Conservation (phyloP, 257 asterid genomes). For the Nicotiana paniculata region DNA sequence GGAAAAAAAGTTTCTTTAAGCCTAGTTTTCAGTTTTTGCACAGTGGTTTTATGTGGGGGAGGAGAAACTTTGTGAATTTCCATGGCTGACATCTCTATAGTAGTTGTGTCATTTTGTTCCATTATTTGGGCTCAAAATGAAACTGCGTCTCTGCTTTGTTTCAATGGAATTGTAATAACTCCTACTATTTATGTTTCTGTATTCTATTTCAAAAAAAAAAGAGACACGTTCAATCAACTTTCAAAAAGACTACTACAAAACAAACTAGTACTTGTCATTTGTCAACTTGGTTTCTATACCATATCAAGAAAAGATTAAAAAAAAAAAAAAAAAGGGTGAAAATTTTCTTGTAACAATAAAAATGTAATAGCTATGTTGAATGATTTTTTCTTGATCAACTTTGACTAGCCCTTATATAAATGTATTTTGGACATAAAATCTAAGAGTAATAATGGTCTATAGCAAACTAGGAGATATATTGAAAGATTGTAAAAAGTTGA, state of each 20-base stretch:
- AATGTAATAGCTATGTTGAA: too few relatives aligned
- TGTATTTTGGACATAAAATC: too few relatives aligned
- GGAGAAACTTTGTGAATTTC: conserved; percentile 57
- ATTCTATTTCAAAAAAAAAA: too few relatives aligned
- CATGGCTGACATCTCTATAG: conserved; percentile 29
- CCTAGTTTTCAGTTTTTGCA: conserved; percentile 41
- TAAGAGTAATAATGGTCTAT: too few relatives aligned
- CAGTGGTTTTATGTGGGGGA: conserved; percentile 58
- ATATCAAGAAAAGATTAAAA: too few relatives aligned
- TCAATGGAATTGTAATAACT: too few relatives aligned
- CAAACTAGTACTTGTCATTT: neutral
- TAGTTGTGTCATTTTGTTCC: neutral
- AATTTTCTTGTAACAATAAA: too few relatives aligned
- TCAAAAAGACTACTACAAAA: conserved; percentile 19
- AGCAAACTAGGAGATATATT: too few relatives aligned
- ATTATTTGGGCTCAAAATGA: neutral
- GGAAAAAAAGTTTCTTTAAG: conserved; percentile 78
- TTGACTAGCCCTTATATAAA: too few relatives aligned
- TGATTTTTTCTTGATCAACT: too few relatives aligned
- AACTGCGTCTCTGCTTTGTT: neutral
- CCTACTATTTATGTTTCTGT: conserved; percentile 12
- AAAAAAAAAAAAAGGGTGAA: too few relatives aligned
- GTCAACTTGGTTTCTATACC: neutral
- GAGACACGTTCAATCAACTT: conserved; percentile 7
- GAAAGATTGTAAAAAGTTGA: neutral